Conservation (phyloP, 345 rosid genomes). For the Eucalyptus viminalis region DNA sequence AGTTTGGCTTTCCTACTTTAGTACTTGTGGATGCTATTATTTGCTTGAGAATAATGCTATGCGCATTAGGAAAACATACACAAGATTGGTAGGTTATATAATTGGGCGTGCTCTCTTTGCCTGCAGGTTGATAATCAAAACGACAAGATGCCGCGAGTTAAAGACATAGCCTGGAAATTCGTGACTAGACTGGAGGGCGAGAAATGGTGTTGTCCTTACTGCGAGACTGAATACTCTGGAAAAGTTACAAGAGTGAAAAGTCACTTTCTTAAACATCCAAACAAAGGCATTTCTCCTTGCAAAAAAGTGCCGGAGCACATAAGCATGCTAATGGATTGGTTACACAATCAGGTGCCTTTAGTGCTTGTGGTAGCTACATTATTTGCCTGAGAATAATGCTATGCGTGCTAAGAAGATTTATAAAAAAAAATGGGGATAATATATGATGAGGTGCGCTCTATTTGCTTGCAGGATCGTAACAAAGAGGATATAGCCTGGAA, state of each 20-base stretch:
- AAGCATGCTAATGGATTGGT: neutral
- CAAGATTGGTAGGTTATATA: fast-evolving
- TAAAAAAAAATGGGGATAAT: fast-evolving
- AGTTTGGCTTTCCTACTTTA: neutral
- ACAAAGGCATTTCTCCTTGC: neutral
- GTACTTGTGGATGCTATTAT: neutral
- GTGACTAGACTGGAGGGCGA: neutral
- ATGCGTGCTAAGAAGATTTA: fast-evolving
- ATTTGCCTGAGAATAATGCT: neutral
- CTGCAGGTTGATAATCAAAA: no score
- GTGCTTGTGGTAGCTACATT: neutral
- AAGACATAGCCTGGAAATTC: neutral
- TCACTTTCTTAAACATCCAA: neutral
- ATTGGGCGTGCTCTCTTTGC: neutral
- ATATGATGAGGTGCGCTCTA: neutral
- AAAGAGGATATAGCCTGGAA: neutral
- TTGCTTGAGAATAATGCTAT: no score
- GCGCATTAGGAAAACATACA: neutral
- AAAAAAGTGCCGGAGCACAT: neutral
- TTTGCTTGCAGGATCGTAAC: neutral
- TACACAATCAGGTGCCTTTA: neutral
- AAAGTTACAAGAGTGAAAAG: neutral
- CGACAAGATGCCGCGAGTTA: neutral
- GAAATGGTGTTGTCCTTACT: neutral
- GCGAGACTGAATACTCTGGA: neutral